These are phyloP conservation scores for Tricholoma terreum DNA, from an alignment of 768 basidiomycete genomes.

Conservation along the genomic window DNA sequence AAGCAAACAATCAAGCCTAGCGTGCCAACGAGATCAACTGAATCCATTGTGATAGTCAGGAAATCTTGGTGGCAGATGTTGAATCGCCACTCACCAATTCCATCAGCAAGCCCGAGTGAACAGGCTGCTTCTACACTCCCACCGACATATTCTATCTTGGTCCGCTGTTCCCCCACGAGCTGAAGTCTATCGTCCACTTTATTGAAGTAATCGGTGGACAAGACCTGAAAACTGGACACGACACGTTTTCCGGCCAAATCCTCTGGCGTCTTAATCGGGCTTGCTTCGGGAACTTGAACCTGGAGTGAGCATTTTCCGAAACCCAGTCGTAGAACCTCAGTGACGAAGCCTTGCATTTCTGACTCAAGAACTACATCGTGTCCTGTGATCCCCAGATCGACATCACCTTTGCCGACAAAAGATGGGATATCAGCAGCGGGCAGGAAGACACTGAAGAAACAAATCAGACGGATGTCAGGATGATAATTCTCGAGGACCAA, in stretches of 20 bases:
- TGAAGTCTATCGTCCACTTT: slow-evolving; percentile 54
- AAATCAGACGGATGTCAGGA: not conserved
- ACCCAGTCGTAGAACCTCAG: slow-evolving; percentile 77
- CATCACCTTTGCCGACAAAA: slow-evolving; percentile 96
- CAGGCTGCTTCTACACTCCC: slow-evolving; percentile 99
- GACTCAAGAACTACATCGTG: slow-evolving; percentile 96
- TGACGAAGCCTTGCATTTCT: slow-evolving; percentile 72
- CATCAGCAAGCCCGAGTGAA: slow-evolving; percentile 92
- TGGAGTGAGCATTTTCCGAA: slow-evolving; percentile 92
- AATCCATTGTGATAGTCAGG: slow-evolving; percentile 5
- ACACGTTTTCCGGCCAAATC: slow-evolving; percentile 88
- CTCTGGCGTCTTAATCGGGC: slow-evolving; percentile 65
- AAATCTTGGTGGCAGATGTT: slow-evolving; percentile 1
- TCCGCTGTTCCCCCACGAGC: slow-evolving; percentile 54
- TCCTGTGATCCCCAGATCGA: slow-evolving; percentile 96
- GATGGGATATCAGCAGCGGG: slow-evolving; percentile 97
- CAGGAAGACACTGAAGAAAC: slow-evolving; percentile 77
- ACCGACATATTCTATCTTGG: slow-evolving; percentile 92
- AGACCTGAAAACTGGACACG: slow-evolving; percentile 93
- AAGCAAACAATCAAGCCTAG: not conserved
- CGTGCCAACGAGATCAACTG: slow-evolving; percentile 94
- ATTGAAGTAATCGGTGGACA: slow-evolving; percentile 76
- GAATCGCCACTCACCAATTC: slow-evolving; percentile 65
- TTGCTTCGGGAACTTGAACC: slow-evolving; percentile 85
- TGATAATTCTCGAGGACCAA: slow-evolving; percentile 37